phyloP scores from a whole-genome alignment of 1,284 basidiomycete genomes.

The Leccinum huronense region DNA sequence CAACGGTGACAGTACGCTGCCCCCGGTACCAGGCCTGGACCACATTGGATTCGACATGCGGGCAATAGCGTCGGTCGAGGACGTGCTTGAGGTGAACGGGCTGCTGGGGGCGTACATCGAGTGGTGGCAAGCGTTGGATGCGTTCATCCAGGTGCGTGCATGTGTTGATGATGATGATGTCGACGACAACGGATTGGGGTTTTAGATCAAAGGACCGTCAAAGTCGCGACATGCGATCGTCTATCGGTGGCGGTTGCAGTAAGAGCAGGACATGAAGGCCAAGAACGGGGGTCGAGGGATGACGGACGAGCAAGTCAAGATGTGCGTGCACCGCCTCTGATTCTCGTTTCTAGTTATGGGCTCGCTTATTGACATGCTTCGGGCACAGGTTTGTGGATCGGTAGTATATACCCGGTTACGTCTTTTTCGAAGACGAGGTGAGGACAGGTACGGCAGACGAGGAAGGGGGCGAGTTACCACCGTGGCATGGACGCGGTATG shows the following conservation, averaged over 20 bases:
- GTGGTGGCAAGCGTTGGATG: constrained; percentile 68
- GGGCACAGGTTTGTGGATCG: constrained; percentile 68
- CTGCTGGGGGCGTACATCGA: constrained; percentile 54
- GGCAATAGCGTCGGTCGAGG: constrained; percentile 40
- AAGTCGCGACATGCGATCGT: constrained; percentile 54
- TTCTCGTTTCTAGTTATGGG: constrained; percentile 3
- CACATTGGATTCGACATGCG: constrained; percentile 31
- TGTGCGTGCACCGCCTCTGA: constrained; percentile 42
- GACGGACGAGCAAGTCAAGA: constrained; percentile 75
- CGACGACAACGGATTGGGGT: neutral
- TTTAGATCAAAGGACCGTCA: constrained; percentile 51
- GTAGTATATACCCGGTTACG: constrained; percentile 78
- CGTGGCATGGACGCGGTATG: constrained; percentile 29
- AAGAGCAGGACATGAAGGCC: constrained; percentile 85
- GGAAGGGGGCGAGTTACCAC: constrained; percentile 24
- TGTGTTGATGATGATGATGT: neutral
- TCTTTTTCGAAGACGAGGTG: constrained; percentile 53
- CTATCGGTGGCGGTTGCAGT: constrained; percentile 81
- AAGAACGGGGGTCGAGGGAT: constrained; percentile 82
- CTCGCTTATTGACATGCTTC: constrained; percentile 8
- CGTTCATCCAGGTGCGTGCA: constrained; percentile 63
- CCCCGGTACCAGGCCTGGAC: constrained; percentile 18
- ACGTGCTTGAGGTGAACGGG: constrained; percentile 63
- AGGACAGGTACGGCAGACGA: constrained; percentile 25
- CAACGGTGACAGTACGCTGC: no score